phyloP scores from a whole-genome alignment of 1,284 basidiomycete genomes.

The Rhizoctonia solani region DNA sequence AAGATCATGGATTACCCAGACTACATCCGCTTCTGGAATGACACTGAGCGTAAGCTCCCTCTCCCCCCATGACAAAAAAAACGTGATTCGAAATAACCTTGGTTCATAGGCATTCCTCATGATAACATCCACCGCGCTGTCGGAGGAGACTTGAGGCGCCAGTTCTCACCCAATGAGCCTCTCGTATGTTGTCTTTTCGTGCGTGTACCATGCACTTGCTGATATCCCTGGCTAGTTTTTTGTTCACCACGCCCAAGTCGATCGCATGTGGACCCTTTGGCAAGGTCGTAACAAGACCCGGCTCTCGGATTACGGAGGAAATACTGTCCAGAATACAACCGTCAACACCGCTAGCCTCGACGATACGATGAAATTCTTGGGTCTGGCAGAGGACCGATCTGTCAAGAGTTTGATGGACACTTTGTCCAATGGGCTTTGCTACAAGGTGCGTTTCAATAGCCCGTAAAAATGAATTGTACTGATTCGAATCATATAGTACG shows the following conservation, averaged over 20 bases:
- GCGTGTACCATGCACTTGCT: not conserved
- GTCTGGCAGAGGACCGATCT: not conserved
- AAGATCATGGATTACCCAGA: not conserved
- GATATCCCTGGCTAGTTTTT: not conserved
- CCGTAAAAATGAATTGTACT: not conserved
- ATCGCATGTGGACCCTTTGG: not conserved
- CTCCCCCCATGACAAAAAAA: not conserved
- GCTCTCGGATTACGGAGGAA: not conserved
- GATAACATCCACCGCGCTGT: not conserved
- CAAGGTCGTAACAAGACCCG: conserved; percentile 1
- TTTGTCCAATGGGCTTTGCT: not conserved
- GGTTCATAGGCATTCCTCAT: not conserved
- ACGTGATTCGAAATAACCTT: not conserved
- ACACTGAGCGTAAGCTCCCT: not conserved
- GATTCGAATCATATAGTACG: not conserved
- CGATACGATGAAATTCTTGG: not conserved
- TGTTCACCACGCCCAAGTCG: not conserved
- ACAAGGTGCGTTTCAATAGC: not conserved
- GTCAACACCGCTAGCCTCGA: not conserved
- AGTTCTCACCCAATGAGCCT: not conserved
- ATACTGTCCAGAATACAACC: not conserved
- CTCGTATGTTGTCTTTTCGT: not conserved
- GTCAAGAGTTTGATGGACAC: not conserved
- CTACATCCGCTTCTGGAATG: not conserved
- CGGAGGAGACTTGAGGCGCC: not conserved